Percentiles rank a stretch among this genome's conserved stretches.
phyloP scores from a whole-genome alignment of 2,329 filamentous ascomycete genomes.

The Fusarium subglutinans region DNA sequence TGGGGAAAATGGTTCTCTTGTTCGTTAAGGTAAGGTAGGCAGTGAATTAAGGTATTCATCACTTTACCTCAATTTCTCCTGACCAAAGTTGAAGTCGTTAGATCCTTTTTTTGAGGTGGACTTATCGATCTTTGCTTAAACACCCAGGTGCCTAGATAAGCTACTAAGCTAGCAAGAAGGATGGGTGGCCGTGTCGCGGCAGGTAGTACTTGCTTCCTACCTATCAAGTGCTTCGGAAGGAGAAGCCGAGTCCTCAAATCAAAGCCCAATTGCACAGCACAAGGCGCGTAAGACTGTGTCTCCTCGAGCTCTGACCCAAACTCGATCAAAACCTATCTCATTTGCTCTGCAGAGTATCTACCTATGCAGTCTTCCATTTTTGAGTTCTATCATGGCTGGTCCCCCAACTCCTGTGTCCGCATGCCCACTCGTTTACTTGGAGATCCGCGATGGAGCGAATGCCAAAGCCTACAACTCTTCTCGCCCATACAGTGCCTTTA shows the following conservation, averaged over 20 bases:
- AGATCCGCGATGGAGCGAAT: slow-evolving; percentile 40
- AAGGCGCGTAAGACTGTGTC: neutral
- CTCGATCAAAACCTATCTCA: neutral
- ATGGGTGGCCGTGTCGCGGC: neutral
- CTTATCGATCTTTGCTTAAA: neutral
- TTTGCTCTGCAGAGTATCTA: neutral
- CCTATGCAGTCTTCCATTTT: neutral
- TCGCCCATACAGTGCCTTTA: slow-evolving; percentile 34
- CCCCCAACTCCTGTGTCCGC: slow-evolving; percentile 44
- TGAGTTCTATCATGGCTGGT: slow-evolving; percentile 35
- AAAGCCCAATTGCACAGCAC: neutral
- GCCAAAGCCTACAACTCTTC: slow-evolving; percentile 36
- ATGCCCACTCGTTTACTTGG: slow-evolving; percentile 44
- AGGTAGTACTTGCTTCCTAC: neutral
- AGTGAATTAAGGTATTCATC: slow-evolving; percentile 15
- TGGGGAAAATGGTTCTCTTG: neutral
- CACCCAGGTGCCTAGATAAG: too few relatives aligned
- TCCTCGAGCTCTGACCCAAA: neutral
- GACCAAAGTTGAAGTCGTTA: neutral
- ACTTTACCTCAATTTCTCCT: slow-evolving; percentile 27
- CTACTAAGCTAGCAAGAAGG: neutral
- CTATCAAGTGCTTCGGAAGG: neutral
- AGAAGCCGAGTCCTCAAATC: neutral
- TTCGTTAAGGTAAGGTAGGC: neutral
- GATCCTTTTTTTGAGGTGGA: neutral